phyloP scores from a whole-genome alignment of 805 yeast species.

The Candida cerambycidarum region DNA sequence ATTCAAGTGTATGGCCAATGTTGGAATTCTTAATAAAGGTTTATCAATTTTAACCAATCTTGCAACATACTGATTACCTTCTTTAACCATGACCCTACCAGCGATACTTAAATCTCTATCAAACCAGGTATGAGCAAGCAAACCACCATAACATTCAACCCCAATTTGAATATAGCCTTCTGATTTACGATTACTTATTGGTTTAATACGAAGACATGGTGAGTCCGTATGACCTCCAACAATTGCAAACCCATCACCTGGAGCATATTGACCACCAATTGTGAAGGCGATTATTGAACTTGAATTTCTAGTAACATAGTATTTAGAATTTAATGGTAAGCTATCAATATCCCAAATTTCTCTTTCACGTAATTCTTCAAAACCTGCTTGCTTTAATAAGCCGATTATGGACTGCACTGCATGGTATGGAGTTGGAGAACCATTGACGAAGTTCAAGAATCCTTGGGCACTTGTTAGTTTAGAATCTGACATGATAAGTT shows the following conservation, averaged over 20 bases:
- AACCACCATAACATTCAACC: slow-evolving; percentile 94
- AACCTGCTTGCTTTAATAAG: slow-evolving; percentile 62
- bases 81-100: slow-evolving; percentile 68
- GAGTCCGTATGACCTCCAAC: slow-evolving; percentile 97
- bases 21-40: slow-evolving; percentile 89
- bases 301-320: slow-evolving; percentile 85
- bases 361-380: slow-evolving; percentile 70
- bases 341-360: slow-evolving; percentile 58
- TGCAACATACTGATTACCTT: slow-evolving; percentile 52
- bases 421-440: slow-evolving; percentile 93
- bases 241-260: slow-evolving; percentile 82
- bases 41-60: slow-evolving; percentile 74
- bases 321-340: slow-evolving; percentile 58
- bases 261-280: slow-evolving; percentile 68
- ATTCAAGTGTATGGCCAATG: slow-evolving; percentile 89
- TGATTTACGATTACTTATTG: slow-evolving; percentile 64
- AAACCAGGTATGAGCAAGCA: slow-evolving; percentile 96
- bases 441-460: slow-evolving; percentile 74
- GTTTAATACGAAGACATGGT: slow-evolving; percentile 86
- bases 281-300: slow-evolving; percentile 87
- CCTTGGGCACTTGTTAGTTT: slow-evolving; percentile 47
- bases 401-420: slow-evolving; percentile 69
- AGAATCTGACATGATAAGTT: neutral
- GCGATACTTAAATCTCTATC: slow-evolving; percentile 91
- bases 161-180: slow-evolving; percentile 89